Percentiles rank a stretch among this genome's conserved stretches.
Evolutionary conservation across 176 grass and related monocot species (phyloP).

Genomic region (Oryza meridionalis): DNA sequence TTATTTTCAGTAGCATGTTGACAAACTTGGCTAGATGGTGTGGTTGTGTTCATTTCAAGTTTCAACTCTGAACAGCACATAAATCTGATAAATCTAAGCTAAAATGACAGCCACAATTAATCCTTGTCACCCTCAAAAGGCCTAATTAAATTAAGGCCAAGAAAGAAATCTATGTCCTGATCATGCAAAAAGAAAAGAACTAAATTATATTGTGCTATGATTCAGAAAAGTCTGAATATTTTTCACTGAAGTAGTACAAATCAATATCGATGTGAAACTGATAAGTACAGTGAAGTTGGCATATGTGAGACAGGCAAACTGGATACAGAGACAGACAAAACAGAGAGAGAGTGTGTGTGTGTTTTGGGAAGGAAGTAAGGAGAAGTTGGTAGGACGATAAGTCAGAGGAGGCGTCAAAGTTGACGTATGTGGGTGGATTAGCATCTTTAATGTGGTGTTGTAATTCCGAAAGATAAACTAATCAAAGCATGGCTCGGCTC

Average conservation of each 20-base stretch:
- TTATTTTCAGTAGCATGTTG: constrained; percentile 23
- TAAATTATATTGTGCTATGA: too few relatives aligned
- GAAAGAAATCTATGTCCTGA: not conserved
- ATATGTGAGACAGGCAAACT: not conserved
- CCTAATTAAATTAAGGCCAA: not conserved
- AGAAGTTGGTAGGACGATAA: not conserved
- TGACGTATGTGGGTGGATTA: constrained; percentile 41
- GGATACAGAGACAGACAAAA: too few relatives aligned
- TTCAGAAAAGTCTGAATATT: not conserved
- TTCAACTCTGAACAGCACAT: not conserved
- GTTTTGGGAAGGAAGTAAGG: not conserved
- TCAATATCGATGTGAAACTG: not conserved
- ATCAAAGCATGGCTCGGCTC: not conserved
- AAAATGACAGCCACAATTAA: not conserved
- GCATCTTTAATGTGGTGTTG: constrained; percentile 33
- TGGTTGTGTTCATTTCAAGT: not conserved
- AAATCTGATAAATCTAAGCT: not conserved
- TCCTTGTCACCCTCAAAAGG: not conserved
- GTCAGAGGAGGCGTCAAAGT: constrained; percentile 32
- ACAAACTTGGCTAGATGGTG: not conserved
- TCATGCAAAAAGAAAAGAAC: not conserved
- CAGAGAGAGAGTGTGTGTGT: not conserved
- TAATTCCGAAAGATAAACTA: constrained; percentile 40
- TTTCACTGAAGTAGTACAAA: not conserved
- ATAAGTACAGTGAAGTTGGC: not conserved